Conservation (phyloP, 495 filamentous ascomycete genomes). For the Trichoderma reesei region DNA sequence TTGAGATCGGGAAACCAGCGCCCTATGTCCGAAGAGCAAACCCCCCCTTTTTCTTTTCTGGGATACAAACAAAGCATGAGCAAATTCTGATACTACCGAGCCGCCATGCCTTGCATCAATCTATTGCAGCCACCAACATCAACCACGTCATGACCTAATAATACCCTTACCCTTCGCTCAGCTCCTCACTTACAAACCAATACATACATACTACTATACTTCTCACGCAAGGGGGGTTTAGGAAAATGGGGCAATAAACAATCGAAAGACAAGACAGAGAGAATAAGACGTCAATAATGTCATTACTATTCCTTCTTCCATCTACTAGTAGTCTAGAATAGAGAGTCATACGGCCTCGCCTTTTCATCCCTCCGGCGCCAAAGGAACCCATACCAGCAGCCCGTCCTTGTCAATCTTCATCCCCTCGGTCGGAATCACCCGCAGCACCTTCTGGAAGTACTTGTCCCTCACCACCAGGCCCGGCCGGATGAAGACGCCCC, state of each 20-base stretch:
- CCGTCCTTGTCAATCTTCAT: constrained; percentile 68
- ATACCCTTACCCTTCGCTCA: no score
- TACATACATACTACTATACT: background rate
- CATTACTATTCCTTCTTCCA: background rate
- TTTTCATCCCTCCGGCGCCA: constrained; percentile 16
- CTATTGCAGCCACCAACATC: no score
- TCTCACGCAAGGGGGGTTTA: background rate
- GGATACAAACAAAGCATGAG: no score
- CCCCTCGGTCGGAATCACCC: constrained; percentile 60
- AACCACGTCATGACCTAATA: no score
- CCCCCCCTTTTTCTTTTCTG: no score
- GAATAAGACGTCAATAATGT: background rate
- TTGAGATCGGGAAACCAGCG: no score
- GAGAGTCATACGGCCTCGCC: background rate
- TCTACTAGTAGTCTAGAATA: no score
- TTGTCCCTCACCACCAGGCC: constrained; percentile 70
- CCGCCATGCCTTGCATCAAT: no score
- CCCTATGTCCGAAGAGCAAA: no score
- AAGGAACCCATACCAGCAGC: constrained; percentile 54
- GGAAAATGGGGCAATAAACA: background rate
- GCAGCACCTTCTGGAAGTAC: constrained; percentile 80
- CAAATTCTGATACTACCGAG: no score
- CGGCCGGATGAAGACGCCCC: constrained; percentile 60
- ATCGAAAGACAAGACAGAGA: background rate
- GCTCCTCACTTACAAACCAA: no score